Base-by-base conservation (phyloP, 169 alveolate genomes). In the Plasmodium vinckei region DNA sequence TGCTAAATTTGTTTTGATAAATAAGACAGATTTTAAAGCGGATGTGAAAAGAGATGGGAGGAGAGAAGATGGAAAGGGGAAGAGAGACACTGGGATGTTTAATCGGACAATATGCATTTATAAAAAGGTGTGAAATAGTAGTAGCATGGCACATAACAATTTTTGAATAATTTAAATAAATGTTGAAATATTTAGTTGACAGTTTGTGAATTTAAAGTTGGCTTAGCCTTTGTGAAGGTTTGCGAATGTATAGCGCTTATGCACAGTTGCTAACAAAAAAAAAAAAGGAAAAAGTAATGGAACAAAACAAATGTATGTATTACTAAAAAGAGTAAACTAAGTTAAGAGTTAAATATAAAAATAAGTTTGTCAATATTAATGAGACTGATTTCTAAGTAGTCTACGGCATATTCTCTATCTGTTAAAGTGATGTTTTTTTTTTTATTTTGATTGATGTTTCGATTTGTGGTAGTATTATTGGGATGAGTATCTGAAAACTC, bases 321-420 rank as follows among this genome's bases (percentile, higher is more conserved):
- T 21, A 65, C 46, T 46, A 15, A 53, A 25, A 25, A 51, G 65
- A 0, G 13, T 1, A 5, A 57, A 17, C 6, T 0, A 15, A 12
- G 5, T 42, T 25, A 73, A 5, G 73, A 42, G 64, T 73, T 73
- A 73, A 79, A 79, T 51, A 67, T 79, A 42, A 79, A 79, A 53
- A 79, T 79, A 42, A 79, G 42, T 21, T 79, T 79, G 79, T 79
- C 89, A 21, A 79, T 19, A 47, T 79, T 79, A 9, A 79, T 79
- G 51, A 79, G 17, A 47, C 82, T 68, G 39, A 79, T 79, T 57
- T 79, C 89, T 6, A 79, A 47, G 17, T 79, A 79, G 23, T 79
- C 89, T 47, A 79, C 89, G 0, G 89, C 89, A 67, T 79, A 79
- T 27, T 79, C 89, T 12, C 79, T 25, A 25, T 70, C 42, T 1